phyloP scores from a whole-genome alignment of 2,329 filamentous ascomycete genomes.

The Scopulariopsis brevicaulis region DNA sequence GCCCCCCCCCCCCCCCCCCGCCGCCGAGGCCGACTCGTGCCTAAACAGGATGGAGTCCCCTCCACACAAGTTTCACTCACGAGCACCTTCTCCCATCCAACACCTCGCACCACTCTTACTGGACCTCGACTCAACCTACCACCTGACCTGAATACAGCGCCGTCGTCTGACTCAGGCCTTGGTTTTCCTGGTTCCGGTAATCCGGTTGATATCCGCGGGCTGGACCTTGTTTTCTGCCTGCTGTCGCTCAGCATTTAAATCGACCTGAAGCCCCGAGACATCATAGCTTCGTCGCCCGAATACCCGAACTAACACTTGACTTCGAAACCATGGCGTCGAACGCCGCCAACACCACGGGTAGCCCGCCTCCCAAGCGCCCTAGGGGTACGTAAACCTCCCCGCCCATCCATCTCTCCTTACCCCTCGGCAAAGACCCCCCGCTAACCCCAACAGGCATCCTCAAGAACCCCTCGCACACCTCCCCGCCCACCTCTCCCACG shows the following conservation, averaged over 20 bases:
- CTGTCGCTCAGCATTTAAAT: not conserved
- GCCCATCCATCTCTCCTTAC: not conserved
- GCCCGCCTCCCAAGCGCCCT: not conserved
- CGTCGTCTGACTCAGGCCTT: not conserved
- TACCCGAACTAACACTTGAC: not conserved
- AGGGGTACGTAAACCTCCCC: not conserved
- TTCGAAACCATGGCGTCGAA: not conserved
- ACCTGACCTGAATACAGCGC: not conserved
- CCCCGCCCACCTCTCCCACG: slow-evolving; percentile 41
- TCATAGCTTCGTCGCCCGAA: not conserved
- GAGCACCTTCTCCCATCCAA: not conserved
- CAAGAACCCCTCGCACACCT: slow-evolving; percentile 70
- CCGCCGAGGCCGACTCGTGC: not conserved
- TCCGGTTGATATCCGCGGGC: not conserved
- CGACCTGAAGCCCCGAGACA: not conserved
- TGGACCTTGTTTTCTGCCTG: not conserved
- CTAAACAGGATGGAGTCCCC: not conserved
- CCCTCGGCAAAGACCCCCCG: not conserved
- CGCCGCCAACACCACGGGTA: not conserved
- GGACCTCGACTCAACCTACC: not conserved
- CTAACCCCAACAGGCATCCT: slow-evolving; percentile 65
- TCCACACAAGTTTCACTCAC: not conserved
- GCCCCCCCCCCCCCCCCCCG: no score
- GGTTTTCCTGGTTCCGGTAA: not conserved
- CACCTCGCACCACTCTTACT: not conserved